Evolutionary conservation across 2,329 filamentous ascomycete genomes (phyloP).

Genomic region (Graphium sp.): DNA sequence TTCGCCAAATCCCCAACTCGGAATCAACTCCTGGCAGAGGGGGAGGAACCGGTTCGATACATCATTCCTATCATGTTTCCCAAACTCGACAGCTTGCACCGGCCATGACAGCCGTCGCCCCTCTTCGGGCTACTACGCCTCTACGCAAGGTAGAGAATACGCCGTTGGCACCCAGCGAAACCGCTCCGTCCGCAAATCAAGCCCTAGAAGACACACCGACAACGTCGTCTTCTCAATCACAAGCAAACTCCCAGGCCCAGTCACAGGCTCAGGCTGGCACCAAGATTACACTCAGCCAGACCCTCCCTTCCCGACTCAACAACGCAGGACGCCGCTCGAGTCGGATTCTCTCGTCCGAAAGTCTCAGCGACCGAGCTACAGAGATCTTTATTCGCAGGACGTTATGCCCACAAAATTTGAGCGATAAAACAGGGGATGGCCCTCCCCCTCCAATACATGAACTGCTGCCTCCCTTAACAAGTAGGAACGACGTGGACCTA

Average conservation of each 20-base stretch:
- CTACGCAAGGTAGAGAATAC: no score
- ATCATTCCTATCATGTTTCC: no score
- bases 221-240: slow-evolving; percentile 3
- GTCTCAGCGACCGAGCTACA: slow-evolving; percentile 64
- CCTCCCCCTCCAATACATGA: slow-evolving; percentile 53
- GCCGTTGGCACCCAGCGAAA: background rate
- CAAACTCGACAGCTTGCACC: no score
- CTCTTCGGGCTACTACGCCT: no score
- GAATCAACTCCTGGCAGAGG: no score
- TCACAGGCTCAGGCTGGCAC: slow-evolving; percentile 2
- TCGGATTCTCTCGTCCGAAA: slow-evolving; percentile 22
- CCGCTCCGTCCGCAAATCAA: slow-evolving; percentile 2
- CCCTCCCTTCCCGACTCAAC: slow-evolving; percentile 9
- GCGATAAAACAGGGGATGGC: slow-evolving; percentile 26
- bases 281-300: slow-evolving; percentile 7
- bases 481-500: slow-evolving; percentile 82
- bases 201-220: slow-evolving; percentile 2
- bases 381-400: slow-evolving; percentile 65
- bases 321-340: slow-evolving; percentile 16
- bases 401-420: slow-evolving; percentile 57
- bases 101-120: no score
- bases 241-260: slow-evolving; percentile 3
- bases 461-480: slow-evolving; percentile 77
- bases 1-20: no score
- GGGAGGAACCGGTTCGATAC: no score